Percentiles rank a stretch among this genome's conserved stretches.
Evolutionary conservation across 2,329 filamentous ascomycete genomes (phyloP).

Genomic region (Aciculosporium take): DNA sequence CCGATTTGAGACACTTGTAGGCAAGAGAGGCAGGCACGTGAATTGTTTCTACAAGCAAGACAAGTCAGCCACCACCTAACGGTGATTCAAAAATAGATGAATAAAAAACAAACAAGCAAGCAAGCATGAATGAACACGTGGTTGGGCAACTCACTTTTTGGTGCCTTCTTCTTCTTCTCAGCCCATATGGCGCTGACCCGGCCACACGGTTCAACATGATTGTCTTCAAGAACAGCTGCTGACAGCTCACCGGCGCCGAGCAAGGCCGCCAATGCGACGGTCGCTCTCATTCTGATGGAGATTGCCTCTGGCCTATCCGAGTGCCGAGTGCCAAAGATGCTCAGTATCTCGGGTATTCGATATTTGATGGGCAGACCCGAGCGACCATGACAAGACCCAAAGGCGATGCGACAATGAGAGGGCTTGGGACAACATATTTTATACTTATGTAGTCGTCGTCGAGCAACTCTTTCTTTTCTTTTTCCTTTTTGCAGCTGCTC

Average conservation of each 20-base stretch:
- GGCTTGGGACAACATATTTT: not conserved
- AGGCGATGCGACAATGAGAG: not conserved
- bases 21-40: conserved; percentile 18
- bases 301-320: not conserved
- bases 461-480: too few relatives aligned
- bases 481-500: too few relatives aligned
- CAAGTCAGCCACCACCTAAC: conserved; percentile 1
- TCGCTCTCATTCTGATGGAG: conserved; percentile 1
- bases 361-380: not conserved
- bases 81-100: not conserved
- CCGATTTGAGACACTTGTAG: conserved; percentile 23
- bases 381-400: not conserved
- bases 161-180: conserved; percentile 2
- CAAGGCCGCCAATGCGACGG: not conserved
- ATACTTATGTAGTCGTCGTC: not conserved
- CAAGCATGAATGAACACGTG: not conserved
- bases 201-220: conserved; percentile 9
- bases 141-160: not conserved
- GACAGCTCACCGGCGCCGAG: conserved; percentile 2
- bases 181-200: conserved; percentile 7
- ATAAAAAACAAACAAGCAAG: not conserved
- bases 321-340: not conserved
- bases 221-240: too few relatives aligned
- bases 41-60: too few relatives aligned
- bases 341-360: not conserved